Evolutionary conservation across 2,329 filamentous ascomycete genomes (phyloP).

Genomic region (Lachnellula occidentalis): DNA sequence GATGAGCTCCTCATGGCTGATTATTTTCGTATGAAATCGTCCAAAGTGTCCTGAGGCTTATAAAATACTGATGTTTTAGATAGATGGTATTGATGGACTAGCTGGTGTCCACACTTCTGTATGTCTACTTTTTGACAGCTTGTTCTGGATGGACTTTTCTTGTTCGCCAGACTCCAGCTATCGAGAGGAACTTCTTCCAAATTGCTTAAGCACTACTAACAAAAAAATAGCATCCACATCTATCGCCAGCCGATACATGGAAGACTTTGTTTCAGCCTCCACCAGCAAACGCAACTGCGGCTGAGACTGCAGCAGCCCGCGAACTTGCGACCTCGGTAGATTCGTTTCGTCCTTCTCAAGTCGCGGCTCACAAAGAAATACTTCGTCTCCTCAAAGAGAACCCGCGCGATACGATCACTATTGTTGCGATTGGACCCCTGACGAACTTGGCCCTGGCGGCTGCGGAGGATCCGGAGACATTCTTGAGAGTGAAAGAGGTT

Average conservation of each 20-base stretch:
- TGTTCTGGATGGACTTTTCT: background rate
- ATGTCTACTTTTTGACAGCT: constrained; percentile 19
- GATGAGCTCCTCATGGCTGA: constrained; percentile 76
- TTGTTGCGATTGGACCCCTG: constrained; percentile 82
- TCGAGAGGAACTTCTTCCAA: background rate
- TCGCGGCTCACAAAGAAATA: constrained; percentile 77
- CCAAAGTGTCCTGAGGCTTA: background rate
- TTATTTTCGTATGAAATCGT: constrained; percentile 68
- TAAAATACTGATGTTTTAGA: constrained; percentile 13
- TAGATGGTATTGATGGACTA: constrained; percentile 71
- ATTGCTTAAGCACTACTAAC: constrained; percentile 13
- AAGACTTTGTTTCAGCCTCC: constrained; percentile 56
- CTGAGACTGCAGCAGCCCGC: constrained; percentile 30
- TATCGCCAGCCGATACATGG: constrained; percentile 71
- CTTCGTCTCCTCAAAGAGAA: constrained; percentile 79
- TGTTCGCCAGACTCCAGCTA: background rate
- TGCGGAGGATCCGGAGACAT: constrained; percentile 80
- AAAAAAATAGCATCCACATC: constrained; percentile 57
- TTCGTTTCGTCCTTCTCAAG: constrained; percentile 71
- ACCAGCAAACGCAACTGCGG: constrained; percentile 42
- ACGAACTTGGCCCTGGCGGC: constrained; percentile 93
- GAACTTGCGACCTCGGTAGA: constrained; percentile 31
- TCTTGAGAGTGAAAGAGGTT: constrained; percentile 82
- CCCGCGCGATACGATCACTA: constrained; percentile 77
- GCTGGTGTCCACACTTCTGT: constrained; percentile 65